Base-by-base conservation (phyloP, 2,329 filamentous ascomycete genomes). In the Niveomyces coronatus region DNA sequence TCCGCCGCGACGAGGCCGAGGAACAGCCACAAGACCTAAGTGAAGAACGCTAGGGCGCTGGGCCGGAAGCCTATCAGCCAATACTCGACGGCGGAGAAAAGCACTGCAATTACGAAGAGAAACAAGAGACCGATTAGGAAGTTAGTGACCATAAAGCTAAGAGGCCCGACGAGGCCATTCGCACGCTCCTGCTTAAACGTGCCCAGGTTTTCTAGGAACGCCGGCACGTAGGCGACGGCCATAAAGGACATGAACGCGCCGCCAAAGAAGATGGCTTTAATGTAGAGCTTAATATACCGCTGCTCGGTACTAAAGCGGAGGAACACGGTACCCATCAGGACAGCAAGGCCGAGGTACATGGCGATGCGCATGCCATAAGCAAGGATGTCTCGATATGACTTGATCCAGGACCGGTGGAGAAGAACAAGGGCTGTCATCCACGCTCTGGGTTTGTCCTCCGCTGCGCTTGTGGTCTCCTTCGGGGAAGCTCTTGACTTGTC, bases 311-410 rank as follows among this genome's bases (percentile, higher is more conserved):
- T 62, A 3, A 94, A 67, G 5, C 85, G 76, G 11, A 93, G 63
- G 79, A 84, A 94, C 10, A 93, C 82, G 0, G 86, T 93, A 5
- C 86, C 85, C 80, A 89, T 87, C 74, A 91, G 80, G 48, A 91
- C 74, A 1, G 85, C 85, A 13, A 93, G 67, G 1, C 76, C 74
- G 16, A 51, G 45, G 57, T 93, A 91, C 85, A 93, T 93, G 28
- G 73, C 79, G 29, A 91, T 68, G 4, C 86, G 76, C 47, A 91
- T 85, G 0, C 82, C 83, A 51, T 94, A 94, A 0, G 80, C 85
- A 36, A 94, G 76, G 6, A 93, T 70, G 53, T 94, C 86, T 18
- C 86, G 78, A 56, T 88, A 84, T 32, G 77, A 82, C 62, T 94
- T 94, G 58, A 93, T 78, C 53, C 85, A 86, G 11, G 77, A 78